Percentiles rank a stretch among this genome's conserved stretches.
phyloP scores from a whole-genome alignment of 2,329 filamentous ascomycete genomes.

The Fusarium sp. region DNA sequence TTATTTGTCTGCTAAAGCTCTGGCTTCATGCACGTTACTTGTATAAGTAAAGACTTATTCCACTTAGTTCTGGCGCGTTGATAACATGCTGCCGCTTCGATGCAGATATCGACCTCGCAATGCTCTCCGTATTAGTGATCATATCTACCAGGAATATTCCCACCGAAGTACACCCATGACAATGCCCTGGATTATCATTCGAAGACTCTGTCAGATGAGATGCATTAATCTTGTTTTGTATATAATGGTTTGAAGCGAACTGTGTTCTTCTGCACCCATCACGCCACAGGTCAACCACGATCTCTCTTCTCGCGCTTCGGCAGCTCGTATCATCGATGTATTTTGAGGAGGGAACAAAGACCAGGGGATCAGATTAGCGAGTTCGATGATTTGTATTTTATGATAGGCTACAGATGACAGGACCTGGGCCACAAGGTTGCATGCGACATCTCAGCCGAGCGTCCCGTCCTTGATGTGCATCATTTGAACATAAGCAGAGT shows the following conservation, averaged over 20 bases:
- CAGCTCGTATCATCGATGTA: background rate
- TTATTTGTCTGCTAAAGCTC: background rate
- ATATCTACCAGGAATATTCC: background rate
- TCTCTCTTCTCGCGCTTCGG: background rate
- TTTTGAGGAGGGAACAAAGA: background rate
- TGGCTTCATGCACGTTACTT: background rate
- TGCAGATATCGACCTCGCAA: background rate
- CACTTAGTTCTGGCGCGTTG: background rate
- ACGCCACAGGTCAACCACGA: background rate
- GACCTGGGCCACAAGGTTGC: background rate
- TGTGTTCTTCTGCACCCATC: background rate
- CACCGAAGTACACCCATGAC: background rate
- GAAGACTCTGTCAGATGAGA: background rate
- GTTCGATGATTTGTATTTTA: background rate
- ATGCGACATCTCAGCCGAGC: background rate
- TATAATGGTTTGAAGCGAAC: no score
- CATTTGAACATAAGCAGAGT: background rate
- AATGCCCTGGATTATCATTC: no score
- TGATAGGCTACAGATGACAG: conserved; percentile 4
- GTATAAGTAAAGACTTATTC: background rate
- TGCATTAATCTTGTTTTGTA: background rate
- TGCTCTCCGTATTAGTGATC: background rate
- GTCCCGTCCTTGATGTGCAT: background rate
- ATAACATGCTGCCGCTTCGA: background rate
- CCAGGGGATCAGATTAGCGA: conserved; percentile 12